Base-by-base conservation (phyloP, 2,329 filamentous ascomycete species). In the Microsporum audouinii region DNA sequence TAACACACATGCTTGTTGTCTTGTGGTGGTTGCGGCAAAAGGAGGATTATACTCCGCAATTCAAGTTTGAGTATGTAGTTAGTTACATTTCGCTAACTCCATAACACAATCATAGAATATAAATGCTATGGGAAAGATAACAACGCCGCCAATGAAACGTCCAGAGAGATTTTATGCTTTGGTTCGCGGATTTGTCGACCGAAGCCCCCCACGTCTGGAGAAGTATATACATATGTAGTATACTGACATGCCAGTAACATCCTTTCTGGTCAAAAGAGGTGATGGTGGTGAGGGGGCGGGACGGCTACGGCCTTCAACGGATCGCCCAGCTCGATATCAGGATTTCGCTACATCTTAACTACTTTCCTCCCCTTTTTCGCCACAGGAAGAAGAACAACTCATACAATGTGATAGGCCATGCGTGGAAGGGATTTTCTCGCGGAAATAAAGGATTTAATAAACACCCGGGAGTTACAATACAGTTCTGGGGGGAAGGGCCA, bases 11-110 rank as follows among this genome's bases (percentile, higher is more conserved):
- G 17, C 17, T 23, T 23, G 17, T 23, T 23, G 17, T 23, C 17
- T 23, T 23, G 17, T 23, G 17, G 17, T 23, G 17, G 17, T 23
- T 23, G 17, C 17, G 27, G 49, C 10, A 53, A n/a, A 53, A 33
- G 49, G 49, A 53, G 49, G 49, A 53, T 53, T 31, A 31, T 53
- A 14, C 49, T 53, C 49, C 49, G 49, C 49, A 53, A n/a, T 34
- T 10, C 49, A 43, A 23, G 17, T 23, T 23, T 23, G n/a, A 43
- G 39, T 36, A 36, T n/a, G 12, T n/a, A 17, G 17, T 14, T n/a
- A n/a, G 39, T n/a, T n/a, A n/a, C 39, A 5, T 43, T 43, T 43
- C 17, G 17, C 17, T 23, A 23, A 23, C 39, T 43, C 39, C 39
- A n/a, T 43, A 3, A 41, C n/a, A 43, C 39, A n/a, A 43, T n/a